Evolutionary conservation across 192 early-diverging fungal genomes (phyloP).

Genomic region (Paraglomus occultum): DNA sequence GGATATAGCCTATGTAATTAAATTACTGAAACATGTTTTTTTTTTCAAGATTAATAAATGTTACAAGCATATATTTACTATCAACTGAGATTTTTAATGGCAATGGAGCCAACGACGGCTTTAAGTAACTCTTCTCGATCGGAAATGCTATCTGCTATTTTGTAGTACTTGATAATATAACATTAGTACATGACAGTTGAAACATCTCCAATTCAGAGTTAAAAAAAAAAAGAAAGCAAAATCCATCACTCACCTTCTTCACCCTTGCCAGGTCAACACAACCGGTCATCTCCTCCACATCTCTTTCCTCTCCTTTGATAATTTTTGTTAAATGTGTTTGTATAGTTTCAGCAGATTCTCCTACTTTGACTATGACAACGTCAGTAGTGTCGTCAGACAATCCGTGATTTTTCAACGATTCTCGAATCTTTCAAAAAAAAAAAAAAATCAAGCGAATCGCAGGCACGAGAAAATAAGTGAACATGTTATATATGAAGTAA

Average conservation of each 20-base stretch:
- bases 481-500: background rate
- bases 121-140: slow-evolving; percentile 44
- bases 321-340: slow-evolving; percentile 12
- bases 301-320: slow-evolving; percentile 19
- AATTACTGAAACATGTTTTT: too few species aligned
- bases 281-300: slow-evolving; percentile 36
- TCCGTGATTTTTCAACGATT: slow-evolving; percentile 50
- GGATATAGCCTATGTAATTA: too few species aligned
- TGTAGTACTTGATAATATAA: slow-evolving; percentile 45
- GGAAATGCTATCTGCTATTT: slow-evolving; percentile 40
- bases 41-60: background rate
- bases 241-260: slow-evolving; percentile 38
- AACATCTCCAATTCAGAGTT: background rate
- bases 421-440: slow-evolving; percentile 43
- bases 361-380: slow-evolving; percentile 49
- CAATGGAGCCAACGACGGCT: slow-evolving; percentile 50
- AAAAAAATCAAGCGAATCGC: slow-evolving; percentile 1
- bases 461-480: background rate
- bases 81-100: slow-evolving; percentile 44
- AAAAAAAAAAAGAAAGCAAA: background rate
- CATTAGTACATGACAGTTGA: background rate
- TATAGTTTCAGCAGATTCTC: slow-evolving; percentile 32
- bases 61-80: background rate
- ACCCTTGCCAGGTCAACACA: slow-evolving; percentile 40
- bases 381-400: slow-evolving; percentile 46